Evolutionary conservation across 108 stramenopile species (phyloP), one percentile per base, ranked within the genome.

Genomic region (Halocafeteria seosinensis): DNA sequence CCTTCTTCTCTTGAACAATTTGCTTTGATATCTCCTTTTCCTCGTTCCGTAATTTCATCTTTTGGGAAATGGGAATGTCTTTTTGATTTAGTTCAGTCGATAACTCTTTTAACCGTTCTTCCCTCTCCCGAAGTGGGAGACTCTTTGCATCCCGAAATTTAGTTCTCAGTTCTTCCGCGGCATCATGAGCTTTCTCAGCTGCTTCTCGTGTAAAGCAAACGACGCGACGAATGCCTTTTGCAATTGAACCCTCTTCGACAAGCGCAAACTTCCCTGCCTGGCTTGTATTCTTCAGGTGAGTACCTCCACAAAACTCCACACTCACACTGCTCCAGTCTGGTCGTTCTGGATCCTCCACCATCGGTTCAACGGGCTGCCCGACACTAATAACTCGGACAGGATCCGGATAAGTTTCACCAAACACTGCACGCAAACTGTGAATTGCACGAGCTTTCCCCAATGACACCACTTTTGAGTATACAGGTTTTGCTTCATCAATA

Each of bases 301-400:
- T 98, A 34, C 97, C 97, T 21, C 97, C 97, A 71, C 97, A 98
- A 71, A 98, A 93, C 74, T 98, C 97, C 38, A 95, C 81, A 69
- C 93, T 94, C 72, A 81, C 84, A 32, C 84, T 76, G 31, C 69
- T 73, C 96, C 96, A 98, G 33, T 65, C 71, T 9, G 76, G 42
- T 68, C 90, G 88, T 55, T 85, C 80, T 13, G 96, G 94, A 52
- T 94, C 84, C 34, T 75, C 76, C 30, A 95, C 61, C 62, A 98
- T 88, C 24, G 81, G 69, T 29, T 78, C 64, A 58, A 98, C 78
- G 61, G 68, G 69, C 50, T 81, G 75, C 12, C 91, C 78, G 6
- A 98, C 86, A 33, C 85, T 78, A 9, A 98, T 87, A 38, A 98
- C 91, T 36, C 96, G 87, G n/a, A 98, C 96, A 6, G 97, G 97